Conservation (phyloP, 1,139 yeast genomes). For the Yamadazyma dendronema region DNA sequence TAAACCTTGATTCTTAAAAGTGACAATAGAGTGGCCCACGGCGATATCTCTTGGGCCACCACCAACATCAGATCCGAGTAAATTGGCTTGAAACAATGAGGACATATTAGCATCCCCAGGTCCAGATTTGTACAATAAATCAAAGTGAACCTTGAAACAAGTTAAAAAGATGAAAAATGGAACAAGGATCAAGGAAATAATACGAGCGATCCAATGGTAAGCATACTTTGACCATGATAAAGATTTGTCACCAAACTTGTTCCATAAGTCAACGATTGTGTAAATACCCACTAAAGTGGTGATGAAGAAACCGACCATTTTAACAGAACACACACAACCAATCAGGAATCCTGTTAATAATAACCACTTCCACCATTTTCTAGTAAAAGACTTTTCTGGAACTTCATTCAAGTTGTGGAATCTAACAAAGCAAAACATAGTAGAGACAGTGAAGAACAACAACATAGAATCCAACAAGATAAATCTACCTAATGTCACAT, state of each 20-base stretch:
- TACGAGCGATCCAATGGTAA: constrained; percentile 67
- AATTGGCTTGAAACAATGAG: constrained; percentile 92
- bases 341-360: constrained; percentile 69
- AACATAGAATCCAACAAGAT: constrained; percentile 73
- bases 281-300: constrained; percentile 75
- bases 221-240: constrained; percentile 50
- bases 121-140: constrained; percentile 69
- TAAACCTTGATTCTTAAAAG: constrained; percentile 87
- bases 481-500: constrained; percentile 65
- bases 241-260: constrained; percentile 56
- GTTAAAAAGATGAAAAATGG: constrained; percentile 63
- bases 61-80: constrained; percentile 74
- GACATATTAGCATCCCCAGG: constrained; percentile 98
- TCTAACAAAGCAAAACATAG: constrained; percentile 72
- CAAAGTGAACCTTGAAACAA: constrained; percentile 73
- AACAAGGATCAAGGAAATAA: constrained; percentile 55
- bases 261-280: constrained; percentile 74
- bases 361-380: constrained; percentile 96
- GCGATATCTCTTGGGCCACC: constrained; percentile 90
- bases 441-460: constrained; percentile 82
- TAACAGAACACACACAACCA: constrained; percentile 80
- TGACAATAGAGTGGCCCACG: constrained; percentile 70
- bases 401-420: constrained; percentile 70
- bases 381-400: constrained; percentile 51
- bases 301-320: constrained; percentile 81